Conservation (phyloP, 169 alveolate genomes). For the Plasmodium reichenowi region DNA sequence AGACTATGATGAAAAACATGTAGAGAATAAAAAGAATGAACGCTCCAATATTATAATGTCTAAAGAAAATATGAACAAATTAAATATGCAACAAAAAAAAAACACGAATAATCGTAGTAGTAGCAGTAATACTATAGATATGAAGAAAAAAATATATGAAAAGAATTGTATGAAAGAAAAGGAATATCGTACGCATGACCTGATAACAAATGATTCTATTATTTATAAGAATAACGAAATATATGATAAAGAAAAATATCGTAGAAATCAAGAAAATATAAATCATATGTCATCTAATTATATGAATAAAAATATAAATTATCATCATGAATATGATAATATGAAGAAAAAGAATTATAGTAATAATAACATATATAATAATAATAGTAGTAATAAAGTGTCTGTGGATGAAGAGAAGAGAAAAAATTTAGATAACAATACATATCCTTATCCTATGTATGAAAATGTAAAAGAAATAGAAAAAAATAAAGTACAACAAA, state of each 20-base stretch:
- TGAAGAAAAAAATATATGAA: too few relatives aligned
- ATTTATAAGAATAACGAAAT: not conserved
- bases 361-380: not conserved
- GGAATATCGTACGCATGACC: too few relatives aligned
- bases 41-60: too few relatives aligned
- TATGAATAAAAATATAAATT: not conserved
- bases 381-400: not conserved
- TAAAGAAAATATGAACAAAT: not conserved
- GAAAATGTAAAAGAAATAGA: slow-evolving; percentile 3
- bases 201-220: not conserved
- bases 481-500: not conserved
- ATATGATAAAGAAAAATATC: not conserved
- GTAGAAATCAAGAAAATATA: too few relatives aligned
- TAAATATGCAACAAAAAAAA: too few relatives aligned
- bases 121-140: too few relatives aligned
- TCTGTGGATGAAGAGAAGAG: not conserved
- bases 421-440: not conserved
- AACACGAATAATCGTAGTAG: too few relatives aligned
- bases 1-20: not conserved
- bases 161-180: too few relatives aligned
- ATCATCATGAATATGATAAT: not conserved
- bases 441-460: not conserved
- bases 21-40: not conserved
- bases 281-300: too few relatives aligned
- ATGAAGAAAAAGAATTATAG: not conserved